Base-by-base conservation (phyloP, 495 filamentous ascomycete genomes). In the Penicillium cosmopolitanum region DNA sequence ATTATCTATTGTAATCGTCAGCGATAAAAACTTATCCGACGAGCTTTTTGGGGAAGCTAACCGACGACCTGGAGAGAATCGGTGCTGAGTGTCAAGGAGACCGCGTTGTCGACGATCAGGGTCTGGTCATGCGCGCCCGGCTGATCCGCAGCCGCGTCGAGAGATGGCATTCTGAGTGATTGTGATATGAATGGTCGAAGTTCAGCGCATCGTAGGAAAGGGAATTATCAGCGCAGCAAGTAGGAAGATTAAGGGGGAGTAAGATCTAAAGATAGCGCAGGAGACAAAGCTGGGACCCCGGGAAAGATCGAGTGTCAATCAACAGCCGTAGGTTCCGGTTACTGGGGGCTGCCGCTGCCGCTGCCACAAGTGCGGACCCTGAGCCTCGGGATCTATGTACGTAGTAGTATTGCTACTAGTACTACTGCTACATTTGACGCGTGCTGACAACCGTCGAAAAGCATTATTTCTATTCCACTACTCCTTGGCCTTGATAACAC, bases 41-140 rank as follows among this genome's bases (percentile, higher is more conserved):
- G 15, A 15, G n/a, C 38, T 8, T 47, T 50, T 16, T 10, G 34
- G 8, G 18, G 47, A 23, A n/a, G 4, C 74, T 55, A 79, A 87
- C 86, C 85, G n/a, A 85, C 70, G 11, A 90, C 77, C 56, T 88
- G 76, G 47, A 91, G 77, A 34, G 84, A 83, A 61, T 89, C 85
- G 1, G 81, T 84, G n/a, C 80, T 81, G 31, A 90, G 71, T 9
- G 84, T 87, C 57, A 90, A 69, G 2, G 84, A 84, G 15, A 86
- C 84, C 61, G 82, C 80, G 53, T 82, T 78, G 65, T 81, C 86
- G 35, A 87, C 80, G 21, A 76, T 70, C 53, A 88, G 69, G 9
- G 80, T 83, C 44, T 70, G 72, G 53, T 78, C 77, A 55, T 75
- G 63, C 58, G 68, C 50, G 51, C 66, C 67, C 48, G 58, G 60